Percentiles rank a stretch among this genome's conserved stretches.
phyloP scores from a whole-genome alignment of 257 asterid species.

The Henckelia pumila region DNA sequence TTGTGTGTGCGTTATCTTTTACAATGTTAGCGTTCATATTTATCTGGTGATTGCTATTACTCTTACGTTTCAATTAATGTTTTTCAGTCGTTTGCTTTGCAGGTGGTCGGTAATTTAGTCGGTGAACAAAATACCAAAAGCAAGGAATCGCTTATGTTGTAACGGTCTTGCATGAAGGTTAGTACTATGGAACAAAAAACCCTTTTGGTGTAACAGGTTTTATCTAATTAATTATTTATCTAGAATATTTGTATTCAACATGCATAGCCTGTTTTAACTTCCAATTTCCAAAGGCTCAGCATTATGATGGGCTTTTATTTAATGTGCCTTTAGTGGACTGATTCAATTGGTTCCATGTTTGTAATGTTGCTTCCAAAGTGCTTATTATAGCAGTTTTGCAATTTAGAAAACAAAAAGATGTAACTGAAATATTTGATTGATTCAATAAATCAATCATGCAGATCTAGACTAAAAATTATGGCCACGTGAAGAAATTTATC shows the following conservation, averaged over 20 bases:
- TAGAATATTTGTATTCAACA: background rate
- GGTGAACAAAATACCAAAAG: too few relatives aligned
- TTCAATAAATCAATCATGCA: background rate
- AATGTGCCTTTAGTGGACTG: background rate
- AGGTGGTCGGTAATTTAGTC: background rate
- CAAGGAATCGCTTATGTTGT: too few relatives aligned
- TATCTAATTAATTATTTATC: background rate
- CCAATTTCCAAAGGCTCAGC: background rate
- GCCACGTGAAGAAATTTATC: too few relatives aligned
- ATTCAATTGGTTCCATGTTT: background rate
- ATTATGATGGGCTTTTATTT: background rate
- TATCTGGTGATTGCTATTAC: background rate
- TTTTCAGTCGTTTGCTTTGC: background rate
- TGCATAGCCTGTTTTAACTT: background rate
- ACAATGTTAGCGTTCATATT: background rate
- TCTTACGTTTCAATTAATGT: background rate
- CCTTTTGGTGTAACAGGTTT: background rate
- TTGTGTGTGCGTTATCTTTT: background rate
- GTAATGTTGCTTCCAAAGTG: background rate
- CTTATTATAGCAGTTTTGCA: background rate
- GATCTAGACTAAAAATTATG: background rate
- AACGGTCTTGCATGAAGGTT: too few relatives aligned
- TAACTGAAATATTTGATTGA: too few relatives aligned
- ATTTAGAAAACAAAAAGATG: background rate
- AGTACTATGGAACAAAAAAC: too few relatives aligned